These are phyloP conservation scores for Populus hybrid DNA, from an alignment of 441 rosid species.

Conservation along the genomic window DNA sequence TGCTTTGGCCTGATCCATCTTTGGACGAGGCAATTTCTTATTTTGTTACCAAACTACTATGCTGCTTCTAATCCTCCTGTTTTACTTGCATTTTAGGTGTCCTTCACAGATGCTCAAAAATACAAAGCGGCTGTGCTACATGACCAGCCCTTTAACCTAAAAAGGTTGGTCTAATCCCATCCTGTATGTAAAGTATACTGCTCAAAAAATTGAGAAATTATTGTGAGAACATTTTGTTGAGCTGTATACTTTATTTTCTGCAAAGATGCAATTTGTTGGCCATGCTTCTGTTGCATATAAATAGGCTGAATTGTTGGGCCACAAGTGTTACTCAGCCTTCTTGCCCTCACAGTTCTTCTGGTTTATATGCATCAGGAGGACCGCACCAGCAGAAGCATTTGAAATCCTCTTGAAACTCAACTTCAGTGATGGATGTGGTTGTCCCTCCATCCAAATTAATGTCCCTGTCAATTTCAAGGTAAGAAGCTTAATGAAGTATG, in stretches of 20 bases:
- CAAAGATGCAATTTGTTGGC: neutral
- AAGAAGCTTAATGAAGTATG: slow-evolving; percentile 16
- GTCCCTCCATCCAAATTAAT: slow-evolving; percentile 47
- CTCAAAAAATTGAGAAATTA: neutral
- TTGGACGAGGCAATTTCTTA: neutral
- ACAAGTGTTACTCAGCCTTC: neutral
- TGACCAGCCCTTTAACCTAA: slow-evolving; percentile 68
- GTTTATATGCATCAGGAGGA: slow-evolving; percentile 58
- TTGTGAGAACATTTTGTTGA: neutral
- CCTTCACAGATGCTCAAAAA: slow-evolving; percentile 65
- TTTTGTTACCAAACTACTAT: neutral
- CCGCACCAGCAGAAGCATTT: slow-evolving; percentile 52
- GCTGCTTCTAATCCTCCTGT: slow-evolving; percentile 13
- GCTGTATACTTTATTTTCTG: neutral
- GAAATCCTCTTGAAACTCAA: slow-evolving; percentile 64
- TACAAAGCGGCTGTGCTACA: slow-evolving; percentile 69
- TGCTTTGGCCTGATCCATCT: neutral
- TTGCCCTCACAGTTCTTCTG: slow-evolving; percentile 9
- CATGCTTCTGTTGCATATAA: too few species aligned
- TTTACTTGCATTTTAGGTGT: slow-evolving; percentile 42
- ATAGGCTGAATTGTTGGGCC: neutral
- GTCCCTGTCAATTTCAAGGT: slow-evolving; percentile 76
- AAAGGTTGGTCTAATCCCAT: slow-evolving; percentile 49
- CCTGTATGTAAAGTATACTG: neutral
- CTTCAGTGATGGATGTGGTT: slow-evolving; percentile 80